Evolutionary conservation across 768 basidiomycete genomes (phyloP).

Genomic region (Amanita rubescens): DNA sequence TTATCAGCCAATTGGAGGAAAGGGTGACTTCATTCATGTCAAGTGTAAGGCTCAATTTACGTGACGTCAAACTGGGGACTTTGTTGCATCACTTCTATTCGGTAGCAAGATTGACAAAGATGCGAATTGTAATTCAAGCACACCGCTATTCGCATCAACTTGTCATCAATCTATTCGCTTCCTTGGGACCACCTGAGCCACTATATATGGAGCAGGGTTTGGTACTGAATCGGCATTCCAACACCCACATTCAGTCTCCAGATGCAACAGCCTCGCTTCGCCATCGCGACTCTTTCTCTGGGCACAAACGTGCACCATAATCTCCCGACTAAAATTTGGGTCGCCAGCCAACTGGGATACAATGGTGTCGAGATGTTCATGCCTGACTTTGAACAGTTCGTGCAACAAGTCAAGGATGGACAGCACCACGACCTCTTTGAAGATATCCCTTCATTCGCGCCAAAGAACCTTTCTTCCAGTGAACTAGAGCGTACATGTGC

Average conservation of each 20-base stretch:
- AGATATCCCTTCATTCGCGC: constrained; percentile 12
- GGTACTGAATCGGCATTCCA: not conserved
- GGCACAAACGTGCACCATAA: constrained; percentile 22
- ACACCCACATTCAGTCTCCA: not conserved
- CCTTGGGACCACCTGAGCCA: not conserved
- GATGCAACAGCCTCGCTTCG: constrained; percentile 8
- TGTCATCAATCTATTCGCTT: not conserved
- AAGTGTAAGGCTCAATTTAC: too few species aligned
- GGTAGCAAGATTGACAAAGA: too few species aligned
- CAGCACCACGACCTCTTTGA: constrained; percentile 15
- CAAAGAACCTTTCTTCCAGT: constrained; percentile 3
- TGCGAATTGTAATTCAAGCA: too few species aligned
- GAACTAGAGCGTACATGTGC: constrained; percentile 22
- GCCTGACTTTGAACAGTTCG: constrained; percentile 20
- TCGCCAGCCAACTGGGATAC: constrained; percentile 25
- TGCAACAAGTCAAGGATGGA: constrained; percentile 14
- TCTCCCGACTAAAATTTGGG: constrained; percentile 22
- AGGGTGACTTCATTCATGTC: too few species aligned
- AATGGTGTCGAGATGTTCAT: constrained; percentile 25
- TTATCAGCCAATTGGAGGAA: too few species aligned
- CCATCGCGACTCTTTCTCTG: constrained; percentile 21
- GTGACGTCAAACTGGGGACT: too few species aligned
- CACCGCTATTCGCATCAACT: not conserved
- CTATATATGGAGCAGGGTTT: not conserved
- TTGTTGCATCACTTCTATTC: too few species aligned